Conservation (phyloP, 1,284 basidiomycete genomes). For the Xerocomus minutiporus region DNA sequence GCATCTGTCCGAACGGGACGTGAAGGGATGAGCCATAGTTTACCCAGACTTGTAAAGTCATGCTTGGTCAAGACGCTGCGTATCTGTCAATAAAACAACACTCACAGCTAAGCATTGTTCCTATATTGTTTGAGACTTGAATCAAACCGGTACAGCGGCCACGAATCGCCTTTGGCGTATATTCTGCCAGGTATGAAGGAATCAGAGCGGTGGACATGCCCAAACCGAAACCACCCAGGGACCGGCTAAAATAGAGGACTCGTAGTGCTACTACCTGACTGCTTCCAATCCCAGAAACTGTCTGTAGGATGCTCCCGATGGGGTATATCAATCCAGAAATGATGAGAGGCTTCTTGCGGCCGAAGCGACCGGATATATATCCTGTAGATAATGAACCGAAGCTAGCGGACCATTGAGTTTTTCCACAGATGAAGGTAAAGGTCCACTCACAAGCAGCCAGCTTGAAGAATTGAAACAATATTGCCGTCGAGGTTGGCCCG, state of each 20-base stretch:
- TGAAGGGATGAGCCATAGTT: conserved; percentile 42
- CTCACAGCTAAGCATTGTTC: conserved; percentile 50
- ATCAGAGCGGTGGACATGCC: conserved; percentile 53
- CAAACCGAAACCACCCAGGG: conserved; percentile 46
- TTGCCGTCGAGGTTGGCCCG: conserved; percentile 46
- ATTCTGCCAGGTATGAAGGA: conserved; percentile 57
- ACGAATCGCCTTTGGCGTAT: conserved; percentile 51
- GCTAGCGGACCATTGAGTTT: conserved; percentile 23
- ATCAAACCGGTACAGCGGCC: conserved; percentile 55
- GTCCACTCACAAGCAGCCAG: conserved; percentile 51
- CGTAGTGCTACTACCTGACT: conserved; percentile 36
- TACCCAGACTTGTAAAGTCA: conserved; percentile 39
- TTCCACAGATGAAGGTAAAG: background rate
- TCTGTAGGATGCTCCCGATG: conserved; percentile 52
- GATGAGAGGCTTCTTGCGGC: conserved; percentile 46
- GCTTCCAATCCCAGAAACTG: conserved; percentile 41
- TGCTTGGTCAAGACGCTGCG: conserved; percentile 1
- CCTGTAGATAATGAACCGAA: conserved; percentile 44
- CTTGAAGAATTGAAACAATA: conserved; percentile 56
- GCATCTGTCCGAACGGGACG: conserved; percentile 35
- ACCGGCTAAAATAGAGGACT: conserved; percentile 47
- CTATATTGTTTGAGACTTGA: conserved; percentile 48
- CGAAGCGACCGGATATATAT: conserved; percentile 40
- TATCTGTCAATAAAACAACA: conserved; percentile 1
- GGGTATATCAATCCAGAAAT: conserved; percentile 52